Base-by-base conservation (phyloP, 2,329 filamentous ascomycete species). In the Fusarium palustre region DNA sequence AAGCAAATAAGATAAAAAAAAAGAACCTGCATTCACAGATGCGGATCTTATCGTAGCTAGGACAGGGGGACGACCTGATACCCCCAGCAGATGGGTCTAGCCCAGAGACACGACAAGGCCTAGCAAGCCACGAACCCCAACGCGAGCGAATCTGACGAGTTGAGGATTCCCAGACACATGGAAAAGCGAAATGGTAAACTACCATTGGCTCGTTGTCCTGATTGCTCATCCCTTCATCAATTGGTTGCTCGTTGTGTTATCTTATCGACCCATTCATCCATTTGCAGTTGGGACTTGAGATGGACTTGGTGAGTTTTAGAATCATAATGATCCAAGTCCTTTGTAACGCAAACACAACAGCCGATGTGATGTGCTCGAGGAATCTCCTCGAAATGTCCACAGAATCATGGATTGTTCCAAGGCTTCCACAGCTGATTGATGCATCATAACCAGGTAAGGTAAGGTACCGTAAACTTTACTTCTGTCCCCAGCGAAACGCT, bases 91-190 rank as follows among this genome's bases (percentile, higher is more conserved):
- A 68, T 64, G 67, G 59, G 42, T 38, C 64, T 48, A 28, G 33
- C 36, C 31, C 43, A 48, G 42, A 59, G 46, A 59, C 53, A 64
- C 38, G 53, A 57, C 56, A 68, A 60, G 64, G 58, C 50, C 61
- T 47, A 70, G 65, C 66, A 66, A 73, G 70, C 71, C 70, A 70
- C 68, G 36, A 65, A 66, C 55, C 63, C 64, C 61, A 72, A 69
- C 66, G 48, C 64, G 66, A 73, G 46, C 60, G 47, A 66, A 58
- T 68, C 61, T 73, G 58, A 56, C 48, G 61, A 71, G 56, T 55
- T 38, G 55, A 62, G 59, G 52, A 68, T 60, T 57, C 46, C 15
- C 43, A 67, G 55, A 55, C 63, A 65, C 55, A 65, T 55, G 52
- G 46, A 59, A 70, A 65, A 58, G 50, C 33, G 46, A 69, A 55